phyloP scores from a whole-genome alignment of 768 basidiomycete species.

The Lentinula detonsa region DNA sequence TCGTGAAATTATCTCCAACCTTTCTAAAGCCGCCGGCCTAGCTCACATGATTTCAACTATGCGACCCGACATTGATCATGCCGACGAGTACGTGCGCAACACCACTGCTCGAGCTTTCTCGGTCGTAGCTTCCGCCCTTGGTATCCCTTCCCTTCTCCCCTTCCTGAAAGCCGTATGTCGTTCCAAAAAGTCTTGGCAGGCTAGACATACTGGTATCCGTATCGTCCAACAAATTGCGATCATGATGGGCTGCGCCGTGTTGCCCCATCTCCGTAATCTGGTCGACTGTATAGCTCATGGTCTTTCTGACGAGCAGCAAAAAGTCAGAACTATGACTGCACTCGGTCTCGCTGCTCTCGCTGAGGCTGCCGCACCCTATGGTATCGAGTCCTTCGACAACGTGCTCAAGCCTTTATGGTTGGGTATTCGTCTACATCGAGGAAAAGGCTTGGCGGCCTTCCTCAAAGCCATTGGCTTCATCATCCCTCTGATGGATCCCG shows the following conservation, averaged over 20 bases:
- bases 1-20: conserved; percentile 97
- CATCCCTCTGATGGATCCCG: conserved; percentile 99
- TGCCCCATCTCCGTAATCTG: conserved; percentile 93
- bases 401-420: conserved; percentile 93
- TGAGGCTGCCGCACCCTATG: conserved; percentile 96
- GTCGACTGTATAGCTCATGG: conserved; percentile 96
- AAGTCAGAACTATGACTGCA: conserved; percentile 95
- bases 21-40: conserved; percentile 97
- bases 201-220: conserved; percentile 97
- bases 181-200: conserved; percentile 99
- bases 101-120: conserved; percentile 99
- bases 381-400: conserved; percentile 98
- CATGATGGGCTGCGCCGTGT: conserved; percentile 99
- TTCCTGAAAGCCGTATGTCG: conserved; percentile 99
- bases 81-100: conserved; percentile 98
- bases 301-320: conserved; percentile 90
- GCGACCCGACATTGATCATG: conserved; percentile 99
- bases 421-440: conserved; percentile 91
- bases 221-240: conserved; percentile 99
- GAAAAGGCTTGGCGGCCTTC: conserved; percentile 92
- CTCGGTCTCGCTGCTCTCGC: conserved; percentile 89
- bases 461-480: conserved; percentile 98
- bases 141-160: conserved; percentile 94
- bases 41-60: conserved; percentile 99
- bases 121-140: conserved; percentile 96